Conservation (phyloP, 2,329 filamentous ascomycete genomes). For the Xylaria sp. region DNA sequence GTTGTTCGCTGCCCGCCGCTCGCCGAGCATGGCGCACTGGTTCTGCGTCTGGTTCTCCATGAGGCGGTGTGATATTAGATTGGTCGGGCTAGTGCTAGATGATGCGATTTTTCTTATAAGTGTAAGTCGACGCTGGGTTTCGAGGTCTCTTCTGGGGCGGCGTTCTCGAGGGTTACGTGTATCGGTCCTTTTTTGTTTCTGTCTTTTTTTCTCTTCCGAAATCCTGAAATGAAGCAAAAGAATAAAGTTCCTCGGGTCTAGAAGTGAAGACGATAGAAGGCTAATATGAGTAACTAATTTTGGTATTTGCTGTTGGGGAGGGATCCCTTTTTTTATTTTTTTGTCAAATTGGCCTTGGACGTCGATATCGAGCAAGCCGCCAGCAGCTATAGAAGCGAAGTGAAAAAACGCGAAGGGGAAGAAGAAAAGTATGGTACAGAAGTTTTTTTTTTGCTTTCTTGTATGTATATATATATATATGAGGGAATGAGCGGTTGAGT, state of each 20-base stretch:
- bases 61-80: not conserved
- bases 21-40: constrained; percentile 46
- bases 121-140: not conserved
- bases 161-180: not conserved
- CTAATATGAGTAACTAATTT: constrained; percentile 26
- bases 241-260: constrained; percentile 11
- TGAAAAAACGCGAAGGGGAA: constrained; percentile 22
- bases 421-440: constrained; percentile 20
- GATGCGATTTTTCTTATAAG: not conserved
- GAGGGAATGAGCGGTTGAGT: constrained; percentile 47
- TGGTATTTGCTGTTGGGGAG: constrained; percentile 20
- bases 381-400: constrained; percentile 44
- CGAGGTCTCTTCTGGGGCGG: not conserved
- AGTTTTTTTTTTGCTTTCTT: not conserved
- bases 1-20: constrained; percentile 56
- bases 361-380: constrained; percentile 47
- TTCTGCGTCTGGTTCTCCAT: constrained; percentile 45
- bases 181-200: not conserved
- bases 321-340: not conserved
- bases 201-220: not conserved
- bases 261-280: constrained; percentile 36
- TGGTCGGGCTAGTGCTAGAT: not conserved
- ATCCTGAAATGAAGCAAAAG: constrained; percentile 1
- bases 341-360: constrained; percentile 41
- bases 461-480: constrained; percentile 26